Conservation (phyloP, 192 early-diverging fungal genomes). For the Jimgerdemannia lactiflua region DNA sequence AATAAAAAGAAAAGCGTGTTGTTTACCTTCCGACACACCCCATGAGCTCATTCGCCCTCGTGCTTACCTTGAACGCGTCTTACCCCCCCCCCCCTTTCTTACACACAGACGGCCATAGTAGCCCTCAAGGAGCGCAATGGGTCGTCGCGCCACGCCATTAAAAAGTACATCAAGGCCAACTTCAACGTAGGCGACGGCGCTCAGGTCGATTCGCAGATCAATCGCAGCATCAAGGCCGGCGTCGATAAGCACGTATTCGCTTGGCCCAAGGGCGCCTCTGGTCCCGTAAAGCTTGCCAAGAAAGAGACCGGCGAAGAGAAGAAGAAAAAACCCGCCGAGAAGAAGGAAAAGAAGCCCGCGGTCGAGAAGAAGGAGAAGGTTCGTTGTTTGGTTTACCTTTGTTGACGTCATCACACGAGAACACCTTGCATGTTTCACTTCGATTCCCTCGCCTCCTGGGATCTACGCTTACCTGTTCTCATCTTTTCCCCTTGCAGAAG, state of each 20-base stretch:
- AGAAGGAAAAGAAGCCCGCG: conserved; percentile 50
- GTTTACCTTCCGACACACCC: background rate
- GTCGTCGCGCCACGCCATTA: conserved; percentile 70
- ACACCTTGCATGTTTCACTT: too few relatives aligned
- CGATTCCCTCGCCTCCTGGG: too few relatives aligned
- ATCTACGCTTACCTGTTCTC: background rate
- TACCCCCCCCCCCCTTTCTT: background rate
- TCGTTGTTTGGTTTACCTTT: too few relatives aligned
- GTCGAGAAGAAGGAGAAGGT: conserved; percentile 43
- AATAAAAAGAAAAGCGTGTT: background rate
- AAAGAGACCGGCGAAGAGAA: conserved; percentile 40
- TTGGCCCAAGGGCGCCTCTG: conserved; percentile 65
- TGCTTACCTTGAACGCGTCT: background rate
- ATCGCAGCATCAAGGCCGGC: conserved; percentile 65
- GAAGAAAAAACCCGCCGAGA: conserved; percentile 48
- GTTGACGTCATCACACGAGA: too few relatives aligned
- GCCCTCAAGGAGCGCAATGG: conserved; percentile 71
- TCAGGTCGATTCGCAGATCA: conserved; percentile 55
- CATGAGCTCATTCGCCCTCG: background rate
- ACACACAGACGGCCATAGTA: conserved; percentile 41
- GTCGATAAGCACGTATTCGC: conserved; percentile 56
- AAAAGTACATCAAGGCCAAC: conserved; percentile 78
- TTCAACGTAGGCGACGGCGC: conserved; percentile 52
- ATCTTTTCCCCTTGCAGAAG: conserved; percentile 14
- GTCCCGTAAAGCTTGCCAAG: conserved; percentile 66